Evolutionary conservation across 2,329 filamentous ascomycete species (phyloP), one percentile per base, ranked within the genome.

Genomic region (Colletotrichum graminicola): DNA sequence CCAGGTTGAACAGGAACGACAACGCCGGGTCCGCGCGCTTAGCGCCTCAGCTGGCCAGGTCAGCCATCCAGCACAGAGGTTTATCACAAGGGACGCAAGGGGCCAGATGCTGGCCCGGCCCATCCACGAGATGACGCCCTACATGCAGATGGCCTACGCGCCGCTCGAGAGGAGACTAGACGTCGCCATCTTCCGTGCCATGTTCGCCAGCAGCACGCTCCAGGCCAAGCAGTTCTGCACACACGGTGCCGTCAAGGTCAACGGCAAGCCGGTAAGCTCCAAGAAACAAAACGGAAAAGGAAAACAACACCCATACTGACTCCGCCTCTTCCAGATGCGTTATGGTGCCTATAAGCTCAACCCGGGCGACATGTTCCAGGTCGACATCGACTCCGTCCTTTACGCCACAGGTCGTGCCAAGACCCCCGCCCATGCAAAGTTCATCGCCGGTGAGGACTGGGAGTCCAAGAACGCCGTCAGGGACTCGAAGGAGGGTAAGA

Each of bases 321-420:
- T 11, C 14, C 12, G n/a, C 21, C 18, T 45, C 32, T 45, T 54
- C 54, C 66, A 97, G 95, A 97, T 98, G 93, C 87, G 89, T 74
- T 93, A 96, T 79, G 95, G 96, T 11, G 93, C 94, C 66, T 99
- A 99, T 81, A 91, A 94, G 75, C 89, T 99, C 49, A 99, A 99
- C 81, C 97, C 96, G 3, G 96, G 96, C 76, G 96, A 99, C 80
- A 94, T 99, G 90, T 99, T 99, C 87, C 94, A 97, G 80, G 95
- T 99, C 76, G 93, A 98, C 26, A 88, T 93, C 45, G 94, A 97
- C 49, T 90, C 92, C 76, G 96, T 99, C 67, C 87, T 99, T 82
- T 95, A 89, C 77, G 95, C 94, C 43, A 97, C 95, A 1, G 96
- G 96, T 70, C 87, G 88, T 34, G 88, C 89, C 60, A 96, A 94